Percentiles rank a stretch among this genome's conserved stretches.
These are phyloP conservation scores for Phytophthora capsici DNA, from an alignment of 352 stramenopile species.

Conservation along the genomic window DNA sequence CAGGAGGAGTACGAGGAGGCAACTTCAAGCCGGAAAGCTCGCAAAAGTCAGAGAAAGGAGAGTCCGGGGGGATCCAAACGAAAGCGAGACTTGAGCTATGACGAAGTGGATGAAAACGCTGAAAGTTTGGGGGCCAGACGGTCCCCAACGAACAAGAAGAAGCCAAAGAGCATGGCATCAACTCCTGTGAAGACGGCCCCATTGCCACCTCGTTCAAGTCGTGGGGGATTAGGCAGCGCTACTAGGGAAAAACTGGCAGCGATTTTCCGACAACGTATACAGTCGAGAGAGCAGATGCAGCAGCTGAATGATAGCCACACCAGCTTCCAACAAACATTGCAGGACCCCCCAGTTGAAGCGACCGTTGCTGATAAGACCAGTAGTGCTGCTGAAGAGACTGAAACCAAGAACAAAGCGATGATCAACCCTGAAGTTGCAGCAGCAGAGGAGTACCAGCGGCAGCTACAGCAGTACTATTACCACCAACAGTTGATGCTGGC, in stretches of 20 bases:
- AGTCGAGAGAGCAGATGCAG: constrained; percentile 52
- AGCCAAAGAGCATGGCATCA: constrained; percentile 8
- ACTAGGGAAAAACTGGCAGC: constrained; percentile 61
- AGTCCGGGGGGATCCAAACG: constrained; percentile 20
- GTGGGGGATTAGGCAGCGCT: constrained; percentile 23
- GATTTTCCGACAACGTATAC: constrained; percentile 69
- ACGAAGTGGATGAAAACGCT: constrained; percentile 4
- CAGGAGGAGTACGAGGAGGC: constrained; percentile 16
- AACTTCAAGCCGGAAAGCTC: constrained; percentile 14
- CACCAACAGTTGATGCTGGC: constrained; percentile 69
- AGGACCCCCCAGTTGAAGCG: constrained; percentile 28
- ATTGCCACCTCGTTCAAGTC: constrained; percentile 7
- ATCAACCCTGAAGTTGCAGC: constrained; percentile 24
- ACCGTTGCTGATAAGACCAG: background rate
- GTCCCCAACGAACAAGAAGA: constrained; percentile 20
- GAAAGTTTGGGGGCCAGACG: background rate
- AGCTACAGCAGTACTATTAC: constrained; percentile 72
- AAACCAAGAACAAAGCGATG: constrained; percentile 7
- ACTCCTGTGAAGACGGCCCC: constrained; percentile 12
- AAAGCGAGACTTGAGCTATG: constrained; percentile 18
- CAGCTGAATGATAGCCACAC: constrained; percentile 24
- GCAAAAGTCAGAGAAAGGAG: constrained; percentile 13
- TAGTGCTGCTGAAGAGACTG: constrained; percentile 5
- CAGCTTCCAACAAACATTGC: constrained; percentile 36
- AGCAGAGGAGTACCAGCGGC: constrained; percentile 57